Conservation (phyloP, 2,329 filamentous ascomycete genomes). For the Xylariaceae sp. region DNA sequence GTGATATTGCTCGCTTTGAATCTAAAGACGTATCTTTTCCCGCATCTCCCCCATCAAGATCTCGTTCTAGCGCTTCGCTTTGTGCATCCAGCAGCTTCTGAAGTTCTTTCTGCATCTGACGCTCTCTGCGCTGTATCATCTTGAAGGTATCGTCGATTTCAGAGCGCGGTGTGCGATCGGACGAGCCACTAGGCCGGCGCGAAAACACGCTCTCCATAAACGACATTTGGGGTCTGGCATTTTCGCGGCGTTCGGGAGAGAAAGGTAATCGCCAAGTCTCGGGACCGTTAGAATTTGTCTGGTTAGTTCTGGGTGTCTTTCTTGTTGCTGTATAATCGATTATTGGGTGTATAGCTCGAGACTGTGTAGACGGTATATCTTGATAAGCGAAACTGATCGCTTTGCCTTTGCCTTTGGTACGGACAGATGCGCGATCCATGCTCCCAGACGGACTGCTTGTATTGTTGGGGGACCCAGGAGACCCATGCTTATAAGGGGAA, state of each 20-base stretch:
- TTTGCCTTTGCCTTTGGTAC: constrained; percentile 23
- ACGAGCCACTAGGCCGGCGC: constrained; percentile 21
- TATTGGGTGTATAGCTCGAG: constrained; percentile 11
- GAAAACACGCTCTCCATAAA: constrained; percentile 36
- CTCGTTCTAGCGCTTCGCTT: constrained; percentile 53
- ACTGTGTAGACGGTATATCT: constrained; percentile 28
- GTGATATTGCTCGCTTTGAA: constrained; percentile 17
- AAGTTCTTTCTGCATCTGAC: constrained; percentile 58
- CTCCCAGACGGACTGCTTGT: not conserved
- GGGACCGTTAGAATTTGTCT: constrained; percentile 10
- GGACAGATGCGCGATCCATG: constrained; percentile 1
- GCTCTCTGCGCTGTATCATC: constrained; percentile 47
- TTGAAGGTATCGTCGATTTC: constrained; percentile 36
- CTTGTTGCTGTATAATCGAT: constrained; percentile 12
- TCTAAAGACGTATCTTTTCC: constrained; percentile 20
- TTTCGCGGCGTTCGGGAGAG: constrained; percentile 17
- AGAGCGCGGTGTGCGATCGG: constrained; percentile 20
- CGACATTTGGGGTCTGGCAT: constrained; percentile 22
- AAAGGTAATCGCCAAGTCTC: constrained; percentile 29
- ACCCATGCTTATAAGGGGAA: constrained; percentile 1
- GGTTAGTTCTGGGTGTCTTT: constrained; percentile 1
- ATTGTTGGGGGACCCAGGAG: not conserved
- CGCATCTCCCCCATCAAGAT: constrained; percentile 21
- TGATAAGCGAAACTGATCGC: constrained; percentile 25
- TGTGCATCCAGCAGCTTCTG: constrained; percentile 63